These are phyloP conservation scores for Neofusicoccum umdonicola DNA, from an alignment of 2,329 filamentous ascomycete species.

Conservation along the genomic window DNA sequence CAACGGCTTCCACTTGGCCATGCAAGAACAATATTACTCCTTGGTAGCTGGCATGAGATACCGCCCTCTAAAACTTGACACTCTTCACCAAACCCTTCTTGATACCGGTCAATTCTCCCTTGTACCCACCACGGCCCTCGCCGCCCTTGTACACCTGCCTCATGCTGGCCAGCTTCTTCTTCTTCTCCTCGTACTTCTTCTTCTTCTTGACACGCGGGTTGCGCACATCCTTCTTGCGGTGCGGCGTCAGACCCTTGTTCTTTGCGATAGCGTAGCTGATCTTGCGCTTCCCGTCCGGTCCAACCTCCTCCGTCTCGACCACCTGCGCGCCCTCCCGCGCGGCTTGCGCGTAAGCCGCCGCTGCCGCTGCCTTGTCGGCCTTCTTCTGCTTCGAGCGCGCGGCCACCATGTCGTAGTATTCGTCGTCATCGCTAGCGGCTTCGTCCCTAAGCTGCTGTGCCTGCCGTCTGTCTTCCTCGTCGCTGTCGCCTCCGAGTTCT, in stretches of 20 bases:
- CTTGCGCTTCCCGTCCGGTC: conserved; percentile 82
- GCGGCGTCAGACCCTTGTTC: conserved; percentile 91
- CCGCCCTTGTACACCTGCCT: conserved; percentile 83
- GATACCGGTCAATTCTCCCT: conserved; percentile 91
- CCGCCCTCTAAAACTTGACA: conserved; percentile 72
- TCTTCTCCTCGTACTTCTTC: conserved; percentile 92
- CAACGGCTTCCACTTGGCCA: background rate
- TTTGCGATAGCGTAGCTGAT: conserved; percentile 94
- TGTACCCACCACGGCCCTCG: conserved; percentile 80
- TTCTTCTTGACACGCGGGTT: conserved; percentile 98
- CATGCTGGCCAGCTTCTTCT: conserved; percentile 92
- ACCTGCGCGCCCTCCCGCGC: conserved; percentile 59
- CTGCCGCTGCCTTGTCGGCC: conserved; percentile 69
- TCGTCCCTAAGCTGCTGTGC: conserved; percentile 48
- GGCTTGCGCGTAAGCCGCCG: conserved; percentile 55
- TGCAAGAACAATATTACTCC: background rate
- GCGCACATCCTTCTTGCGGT: conserved; percentile 87
- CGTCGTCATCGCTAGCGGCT: conserved; percentile 55
- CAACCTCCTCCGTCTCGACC: conserved; percentile 66
- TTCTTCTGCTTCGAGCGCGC: conserved; percentile 64
- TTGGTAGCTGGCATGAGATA: background rate
- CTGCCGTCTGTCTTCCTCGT: conserved; percentile 60
- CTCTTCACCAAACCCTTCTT: conserved; percentile 92
- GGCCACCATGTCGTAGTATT: conserved; percentile 89
- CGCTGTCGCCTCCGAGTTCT: conserved; percentile 68